A percentile compares a stretch with the other conserved stretches of the same genome.
These are phyloP conservation scores for Hymenoscyphus fructigenus DNA, from an alignment of 2,329 filamentous ascomycete species.

Conservation along the genomic window DNA sequence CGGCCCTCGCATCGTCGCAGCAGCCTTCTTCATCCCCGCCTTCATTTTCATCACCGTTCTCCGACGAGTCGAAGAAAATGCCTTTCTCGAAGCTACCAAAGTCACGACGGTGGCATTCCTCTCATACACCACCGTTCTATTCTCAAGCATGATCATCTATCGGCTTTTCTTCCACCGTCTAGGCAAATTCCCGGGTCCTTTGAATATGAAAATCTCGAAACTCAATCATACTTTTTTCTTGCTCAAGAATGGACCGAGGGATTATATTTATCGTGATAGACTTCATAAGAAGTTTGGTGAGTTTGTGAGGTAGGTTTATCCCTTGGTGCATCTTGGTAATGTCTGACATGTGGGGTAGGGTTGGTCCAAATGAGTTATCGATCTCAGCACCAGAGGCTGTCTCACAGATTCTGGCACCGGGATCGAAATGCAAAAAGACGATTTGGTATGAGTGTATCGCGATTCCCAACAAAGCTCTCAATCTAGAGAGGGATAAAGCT, in stretches of 20 bases:
- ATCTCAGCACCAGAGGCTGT: conserved; percentile 26
- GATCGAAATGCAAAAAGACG: conserved; percentile 25
- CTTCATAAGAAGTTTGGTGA: conserved; percentile 29
- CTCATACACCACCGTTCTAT: conserved; percentile 28
- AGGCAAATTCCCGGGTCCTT: conserved; percentile 32
- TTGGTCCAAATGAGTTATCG: conserved; percentile 25
- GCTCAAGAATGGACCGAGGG: conserved; percentile 16
- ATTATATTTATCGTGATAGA: neutral
- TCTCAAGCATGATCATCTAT: conserved; percentile 54
- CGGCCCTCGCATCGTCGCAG: conserved; percentile 7
- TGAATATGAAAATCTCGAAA: conserved; percentile 24
- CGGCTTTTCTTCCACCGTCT: conserved; percentile 47
- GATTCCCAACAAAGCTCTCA: conserved; percentile 13
- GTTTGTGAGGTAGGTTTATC: conserved; percentile 20
- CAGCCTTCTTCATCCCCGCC: conserved; percentile 8
- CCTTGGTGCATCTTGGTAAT: neutral
- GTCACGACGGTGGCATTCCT: conserved; percentile 8
- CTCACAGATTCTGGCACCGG: conserved; percentile 17
- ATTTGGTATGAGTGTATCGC: conserved; percentile 27
- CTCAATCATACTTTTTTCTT: conserved; percentile 21
- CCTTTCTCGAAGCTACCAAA: conserved; percentile 7
- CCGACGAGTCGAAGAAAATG: neutral
- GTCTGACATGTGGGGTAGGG: conserved; percentile 1
- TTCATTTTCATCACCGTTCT: conserved; percentile 7
- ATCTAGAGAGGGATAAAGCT: conserved; percentile 21